phyloP scores from a whole-genome alignment of 148 eudicot genomes.

The Rhododendron molle region DNA sequence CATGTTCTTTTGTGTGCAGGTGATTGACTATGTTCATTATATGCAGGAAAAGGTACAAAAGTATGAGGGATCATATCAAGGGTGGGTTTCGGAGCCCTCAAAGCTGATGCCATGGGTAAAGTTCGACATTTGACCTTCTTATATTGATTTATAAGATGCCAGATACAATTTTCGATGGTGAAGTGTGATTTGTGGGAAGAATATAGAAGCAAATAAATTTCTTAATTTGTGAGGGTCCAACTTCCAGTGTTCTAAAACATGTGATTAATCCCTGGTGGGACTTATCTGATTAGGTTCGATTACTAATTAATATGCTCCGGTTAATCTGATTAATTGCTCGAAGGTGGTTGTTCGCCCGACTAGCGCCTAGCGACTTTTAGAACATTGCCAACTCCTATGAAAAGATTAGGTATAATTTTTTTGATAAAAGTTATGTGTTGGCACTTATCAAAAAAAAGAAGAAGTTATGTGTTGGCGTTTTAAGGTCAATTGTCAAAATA shows the following conservation, averaged over 20 bases:
- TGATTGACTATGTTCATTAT: conserved; percentile 76
- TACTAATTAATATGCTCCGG: too few relatives aligned
- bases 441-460: not conserved
- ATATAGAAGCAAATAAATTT: not conserved
- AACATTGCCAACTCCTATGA: not conserved
- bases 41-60: conserved; percentile 83
- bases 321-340: too few relatives aligned
- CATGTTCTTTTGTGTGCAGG: conserved; percentile 38
- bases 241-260: too few relatives aligned
- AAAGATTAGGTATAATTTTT: not conserved
- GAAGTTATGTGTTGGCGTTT: not conserved
- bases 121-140: conserved; percentile 4
- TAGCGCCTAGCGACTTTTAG: too few relatives aligned
- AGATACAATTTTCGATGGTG: not conserved
- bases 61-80: conserved; percentile 79
- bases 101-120: conserved; percentile 95
- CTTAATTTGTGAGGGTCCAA: not conserved
- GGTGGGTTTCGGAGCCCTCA: conserved; percentile 73
- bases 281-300: too few relatives aligned
- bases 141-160: not conserved
- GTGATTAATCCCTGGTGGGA: too few relatives aligned
- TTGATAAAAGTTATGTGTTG: not conserved
- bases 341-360: too few relatives aligned
- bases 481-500: not conserved
- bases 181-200: not conserved